Evolutionary conservation across 2,329 filamentous ascomycete species (phyloP).

Genomic region (Fusarium metavorans): DNA sequence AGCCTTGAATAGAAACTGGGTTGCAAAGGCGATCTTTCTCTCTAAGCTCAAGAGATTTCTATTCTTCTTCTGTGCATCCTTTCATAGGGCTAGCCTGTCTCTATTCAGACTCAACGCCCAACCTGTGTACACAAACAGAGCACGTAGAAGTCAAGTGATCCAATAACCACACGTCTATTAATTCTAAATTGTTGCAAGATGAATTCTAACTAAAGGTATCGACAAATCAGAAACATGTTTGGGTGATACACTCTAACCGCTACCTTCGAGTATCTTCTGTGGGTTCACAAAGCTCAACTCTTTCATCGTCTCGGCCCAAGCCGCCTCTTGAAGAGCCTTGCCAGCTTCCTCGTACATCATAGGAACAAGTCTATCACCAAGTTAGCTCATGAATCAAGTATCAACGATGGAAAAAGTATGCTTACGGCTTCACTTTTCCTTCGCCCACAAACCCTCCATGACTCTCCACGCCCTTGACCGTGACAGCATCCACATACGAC

Average conservation of each 20-base stretch:
- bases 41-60: not conserved
- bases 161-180: not conserved
- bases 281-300: constrained; percentile 39
- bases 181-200: not conserved
- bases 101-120: not conserved
- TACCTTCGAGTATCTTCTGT: constrained; percentile 5
- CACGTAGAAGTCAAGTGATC: not conserved
- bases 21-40: not conserved
- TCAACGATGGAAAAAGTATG: not conserved
- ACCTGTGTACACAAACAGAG: no score
- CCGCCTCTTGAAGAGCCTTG: constrained; percentile 26
- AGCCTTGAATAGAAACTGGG: not conserved
- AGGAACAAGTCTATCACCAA: constrained; percentile 13
- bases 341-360: constrained; percentile 40
- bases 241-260: not conserved
- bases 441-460: constrained; percentile 43
- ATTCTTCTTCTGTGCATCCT: not conserved
- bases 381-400: constrained; percentile 2
- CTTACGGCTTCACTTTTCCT: constrained; percentile 44
- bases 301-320: constrained; percentile 39
- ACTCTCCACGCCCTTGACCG: constrained; percentile 36
- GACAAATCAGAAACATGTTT: not conserved
- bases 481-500: constrained; percentile 40
- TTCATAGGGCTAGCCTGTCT: not conserved
- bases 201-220: not conserved